phyloP scores from a whole-genome alignment of 441 rosid genomes.

The Adansonia rubrostipa region DNA sequence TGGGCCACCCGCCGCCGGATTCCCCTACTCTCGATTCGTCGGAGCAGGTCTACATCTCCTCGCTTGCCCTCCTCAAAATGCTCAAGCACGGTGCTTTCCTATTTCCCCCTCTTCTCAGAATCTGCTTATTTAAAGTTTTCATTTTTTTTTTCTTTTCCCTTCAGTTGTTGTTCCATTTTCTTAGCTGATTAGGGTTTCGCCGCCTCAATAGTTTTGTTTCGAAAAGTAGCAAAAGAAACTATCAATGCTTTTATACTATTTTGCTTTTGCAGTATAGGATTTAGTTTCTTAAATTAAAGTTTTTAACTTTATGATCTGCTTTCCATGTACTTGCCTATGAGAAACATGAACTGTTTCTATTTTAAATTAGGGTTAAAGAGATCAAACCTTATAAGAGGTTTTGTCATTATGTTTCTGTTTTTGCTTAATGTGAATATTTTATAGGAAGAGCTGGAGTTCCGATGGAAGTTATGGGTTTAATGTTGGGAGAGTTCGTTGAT shows the following conservation, averaged over 20 bases:
- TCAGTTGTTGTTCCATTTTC: too few relatives aligned
- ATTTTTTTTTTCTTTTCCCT: background rate
- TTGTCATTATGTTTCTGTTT: too few relatives aligned
- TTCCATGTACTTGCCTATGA: background rate
- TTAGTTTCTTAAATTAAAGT: background rate
- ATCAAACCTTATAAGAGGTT: too few relatives aligned
- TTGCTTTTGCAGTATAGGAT: background rate
- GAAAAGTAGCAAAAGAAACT: background rate
- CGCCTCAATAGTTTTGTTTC: background rate
- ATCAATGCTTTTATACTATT: too few relatives aligned
- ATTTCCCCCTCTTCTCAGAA: background rate
- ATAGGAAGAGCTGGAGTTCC: conserved; percentile 99
- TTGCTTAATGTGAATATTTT: background rate
- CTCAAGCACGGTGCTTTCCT: conserved; percentile 67
- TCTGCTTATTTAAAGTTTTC: background rate
- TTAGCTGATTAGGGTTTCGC: conserved; percentile 10
- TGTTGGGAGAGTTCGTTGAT: conserved; percentile 97
- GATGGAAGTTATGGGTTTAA: conserved; percentile 99
- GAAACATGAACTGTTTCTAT: background rate
- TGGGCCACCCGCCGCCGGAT: conserved; percentile 83
- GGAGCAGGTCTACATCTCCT: conserved; percentile 88
- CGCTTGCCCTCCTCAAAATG: conserved; percentile 89
- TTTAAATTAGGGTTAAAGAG: background rate
- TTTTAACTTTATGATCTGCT: background rate
- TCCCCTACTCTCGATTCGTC: conserved; percentile 79